Evolutionary conservation across 1,139 yeast genomes (phyloP).

Genomic region (Hansenula lynferdii): DNA sequence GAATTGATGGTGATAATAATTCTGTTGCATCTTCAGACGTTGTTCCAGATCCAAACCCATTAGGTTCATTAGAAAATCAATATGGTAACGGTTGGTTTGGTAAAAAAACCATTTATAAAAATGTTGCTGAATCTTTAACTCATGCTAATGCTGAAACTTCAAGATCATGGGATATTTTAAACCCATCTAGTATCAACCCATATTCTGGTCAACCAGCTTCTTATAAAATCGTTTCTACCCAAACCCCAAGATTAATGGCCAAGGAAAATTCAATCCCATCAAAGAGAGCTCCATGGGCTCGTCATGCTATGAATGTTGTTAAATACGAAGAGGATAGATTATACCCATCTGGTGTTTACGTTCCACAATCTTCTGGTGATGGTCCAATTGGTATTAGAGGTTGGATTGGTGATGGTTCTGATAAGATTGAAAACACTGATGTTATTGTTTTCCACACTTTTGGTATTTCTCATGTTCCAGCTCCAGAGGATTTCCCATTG

Average conservation of each 20-base stretch:
- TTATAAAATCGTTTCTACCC: conserved; percentile 74
- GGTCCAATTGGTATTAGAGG: conserved; percentile 65
- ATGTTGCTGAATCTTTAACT: conserved; percentile 63
- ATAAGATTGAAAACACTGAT: conserved; percentile 60
- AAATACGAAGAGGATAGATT: conserved; percentile 58
- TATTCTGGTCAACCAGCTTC: conserved; percentile 73
- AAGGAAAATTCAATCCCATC: conserved; percentile 69
- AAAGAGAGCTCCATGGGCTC: conserved; percentile 83
- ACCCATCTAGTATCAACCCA: conserved; percentile 60
- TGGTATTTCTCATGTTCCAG: conserved; percentile 82
- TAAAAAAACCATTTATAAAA: conserved; percentile 59
- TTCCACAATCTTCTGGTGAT: conserved; percentile 77
- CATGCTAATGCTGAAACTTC: conserved; percentile 56
- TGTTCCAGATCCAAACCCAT: conserved; percentile 48
- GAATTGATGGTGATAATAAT: conserved; percentile 75
- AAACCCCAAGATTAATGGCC: conserved; percentile 69
- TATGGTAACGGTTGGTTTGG: conserved; percentile 73
- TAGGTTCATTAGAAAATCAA: conserved; percentile 62
- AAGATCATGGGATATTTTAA: conserved; percentile 77
- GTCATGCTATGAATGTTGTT: conserved; percentile 59
- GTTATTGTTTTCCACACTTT: conserved; percentile 73
- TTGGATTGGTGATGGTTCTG: conserved; percentile 69
- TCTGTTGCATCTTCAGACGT: conserved; percentile 72
- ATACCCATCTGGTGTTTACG: conserved; percentile 78
- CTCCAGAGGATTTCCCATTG: conserved; percentile 86